Percentiles rank a stretch among this genome's conserved stretches.
These are phyloP conservation scores for Cryptococcus hybrid DNA, from an alignment of 1,284 basidiomycete genomes.

Conservation along the genomic window DNA sequence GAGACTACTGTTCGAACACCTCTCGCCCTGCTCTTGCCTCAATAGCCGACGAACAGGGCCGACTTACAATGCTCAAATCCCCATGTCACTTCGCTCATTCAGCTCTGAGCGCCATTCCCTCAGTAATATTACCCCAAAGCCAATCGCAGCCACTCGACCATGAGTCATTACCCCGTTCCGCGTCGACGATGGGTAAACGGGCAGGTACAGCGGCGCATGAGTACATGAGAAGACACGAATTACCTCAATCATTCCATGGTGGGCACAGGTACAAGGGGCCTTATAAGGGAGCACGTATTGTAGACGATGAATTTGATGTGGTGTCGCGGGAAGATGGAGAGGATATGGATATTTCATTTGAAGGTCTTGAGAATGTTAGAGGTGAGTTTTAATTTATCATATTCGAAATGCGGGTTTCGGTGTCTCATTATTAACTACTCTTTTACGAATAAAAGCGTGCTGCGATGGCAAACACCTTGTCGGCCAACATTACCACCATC, in stretches of 20 bases:
- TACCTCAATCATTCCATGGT: conserved; percentile 37
- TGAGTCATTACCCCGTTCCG: conserved; percentile 56
- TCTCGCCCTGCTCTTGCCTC: conserved; percentile 24
- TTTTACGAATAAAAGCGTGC: conserved; percentile 58
- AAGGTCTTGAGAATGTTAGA: conserved; percentile 90
- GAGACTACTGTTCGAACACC: conserved; percentile 15
- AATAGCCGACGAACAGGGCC: conserved; percentile 43
- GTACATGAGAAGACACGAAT: conserved; percentile 67
- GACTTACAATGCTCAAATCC: conserved; percentile 21
- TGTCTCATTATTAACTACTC: background rate
- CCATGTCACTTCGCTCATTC: conserved; percentile 38
- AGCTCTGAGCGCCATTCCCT: conserved; percentile 23
- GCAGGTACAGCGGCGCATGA: conserved; percentile 85
- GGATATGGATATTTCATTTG: conserved; percentile 76
- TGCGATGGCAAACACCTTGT: conserved; percentile 84
- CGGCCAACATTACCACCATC: conserved; percentile 58
- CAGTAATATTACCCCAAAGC: conserved; percentile 35
- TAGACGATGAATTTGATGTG: conserved; percentile 61
- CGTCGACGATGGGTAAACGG: conserved; percentile 63
- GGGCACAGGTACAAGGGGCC: conserved; percentile 44
- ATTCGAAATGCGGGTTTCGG: background rate
- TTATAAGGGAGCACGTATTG: conserved; percentile 34
- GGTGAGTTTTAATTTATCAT: conserved; percentile 23
- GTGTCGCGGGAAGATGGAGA: conserved; percentile 59
- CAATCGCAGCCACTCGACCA: conserved; percentile 50